Evolutionary conservation across 2,329 filamentous ascomycete genomes (phyloP).

Genomic region (Pseudogymnoascus sp.): DNA sequence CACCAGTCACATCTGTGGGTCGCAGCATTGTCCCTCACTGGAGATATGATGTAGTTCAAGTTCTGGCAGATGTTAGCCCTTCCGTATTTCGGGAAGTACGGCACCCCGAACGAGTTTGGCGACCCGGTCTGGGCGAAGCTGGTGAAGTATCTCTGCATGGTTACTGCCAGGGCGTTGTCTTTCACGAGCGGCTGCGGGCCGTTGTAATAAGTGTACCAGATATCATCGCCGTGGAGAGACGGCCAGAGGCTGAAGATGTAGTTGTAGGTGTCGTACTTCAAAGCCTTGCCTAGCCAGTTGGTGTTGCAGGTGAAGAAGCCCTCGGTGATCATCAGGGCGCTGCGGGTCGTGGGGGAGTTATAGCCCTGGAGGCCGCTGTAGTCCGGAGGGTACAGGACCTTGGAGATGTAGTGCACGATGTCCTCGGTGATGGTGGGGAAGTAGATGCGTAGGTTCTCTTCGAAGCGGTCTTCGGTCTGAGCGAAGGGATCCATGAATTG

Average conservation of each 20-base stretch:
- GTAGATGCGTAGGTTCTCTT: not conserved
- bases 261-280: constrained; percentile 37
- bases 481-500: constrained; percentile 32
- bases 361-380: constrained; percentile 2
- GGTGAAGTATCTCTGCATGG: constrained; percentile 28
- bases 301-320: constrained; percentile 41
- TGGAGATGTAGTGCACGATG: not conserved
- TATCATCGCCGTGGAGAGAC: constrained; percentile 41
- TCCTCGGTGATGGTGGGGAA: not conserved
- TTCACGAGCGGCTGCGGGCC: constrained; percentile 16
- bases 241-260: constrained; percentile 45
- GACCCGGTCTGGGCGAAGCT: constrained; percentile 24
- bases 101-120: constrained; percentile 17
- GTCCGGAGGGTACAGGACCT: constrained; percentile 3
- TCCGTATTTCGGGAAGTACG: constrained; percentile 8
- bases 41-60: too few species aligned
- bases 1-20: too few species aligned
- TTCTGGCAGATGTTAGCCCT: not conserved
- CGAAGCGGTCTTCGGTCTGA: constrained; percentile 13
- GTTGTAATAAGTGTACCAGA: constrained; percentile 40
- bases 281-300: constrained; percentile 38
- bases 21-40: too few species aligned
- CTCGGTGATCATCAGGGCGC: constrained; percentile 35
- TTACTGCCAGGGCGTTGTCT: constrained; percentile 19
- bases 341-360: constrained; percentile 33